Base-by-base conservation (phyloP, 805 yeast species). In the Saturnispora kantuleensis region DNA sequence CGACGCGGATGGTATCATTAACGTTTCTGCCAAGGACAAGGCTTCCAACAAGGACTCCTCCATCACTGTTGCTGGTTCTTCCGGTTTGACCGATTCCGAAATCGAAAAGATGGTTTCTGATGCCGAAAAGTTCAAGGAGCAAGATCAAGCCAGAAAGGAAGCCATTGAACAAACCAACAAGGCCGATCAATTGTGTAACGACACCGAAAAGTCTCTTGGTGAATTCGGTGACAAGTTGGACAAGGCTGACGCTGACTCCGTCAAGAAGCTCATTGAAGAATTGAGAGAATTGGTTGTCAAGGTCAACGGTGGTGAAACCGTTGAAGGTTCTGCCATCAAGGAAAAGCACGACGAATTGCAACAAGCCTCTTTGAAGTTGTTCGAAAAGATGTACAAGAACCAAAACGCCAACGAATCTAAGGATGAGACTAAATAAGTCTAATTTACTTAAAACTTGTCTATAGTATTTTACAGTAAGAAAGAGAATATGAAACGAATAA, bases 1-100 rank as follows among this genome's bases (percentile, higher is more conserved):
- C 64, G 97, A 88, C 68, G 95, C 97, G 53, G 96, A 88, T 69
- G 97, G 97, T 50, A 77, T 77, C 42, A 80, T 84, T 62, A 83
- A 84, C 63, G 93, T 84, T 39, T 74, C 83, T 56, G 94, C 94
- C 26, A 74, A 75, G 61, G 94, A 84, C 63, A 77, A 78, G 66
- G 81, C 85, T 48, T 79, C 88, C 38, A 84, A 84, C 56, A 74
- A 77, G 70, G 88, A 77, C 59, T 81, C 82, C 52, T 80, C 87
- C 32, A 80, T 84, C 43, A 77, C 81, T 26, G 84, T 81, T 28
- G 75, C 80, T n/a, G 81, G 81, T 10, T 77, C 79, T 42, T 72
- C 83, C 5, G 86, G 85, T 13, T 64, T 84, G 42, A 72, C 84
- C 2, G 87, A 82, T 51, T 71, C 74, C 38, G 93, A 84, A 53